phyloP scores from a whole-genome alignment of 202 grass and related monocot genomes.

The Carex sylvatica region DNA sequence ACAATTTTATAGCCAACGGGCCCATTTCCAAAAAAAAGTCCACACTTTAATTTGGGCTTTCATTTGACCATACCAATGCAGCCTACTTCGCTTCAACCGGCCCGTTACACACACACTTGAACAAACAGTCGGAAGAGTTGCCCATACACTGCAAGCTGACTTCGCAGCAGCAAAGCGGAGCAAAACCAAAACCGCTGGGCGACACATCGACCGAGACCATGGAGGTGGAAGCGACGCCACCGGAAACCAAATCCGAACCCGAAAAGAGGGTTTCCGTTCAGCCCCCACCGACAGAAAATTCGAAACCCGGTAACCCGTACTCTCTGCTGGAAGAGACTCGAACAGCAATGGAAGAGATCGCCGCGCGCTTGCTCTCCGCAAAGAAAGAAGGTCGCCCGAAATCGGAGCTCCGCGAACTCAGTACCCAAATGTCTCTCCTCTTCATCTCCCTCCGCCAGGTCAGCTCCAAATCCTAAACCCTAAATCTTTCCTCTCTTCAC shows the following conservation, averaged over 20 bases:
- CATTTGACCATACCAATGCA: too few relatives aligned
- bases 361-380: slow-evolving; percentile 58
- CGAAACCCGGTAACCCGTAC: slow-evolving; percentile 35
- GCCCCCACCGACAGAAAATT: not conserved
- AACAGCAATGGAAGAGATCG: slow-evolving; percentile 71
- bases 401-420: slow-evolving; percentile 79
- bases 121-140: not conserved
- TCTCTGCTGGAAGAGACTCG: slow-evolving; percentile 67
- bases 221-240: slow-evolving; percentile 46
- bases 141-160: not conserved
- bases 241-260: not conserved
- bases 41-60: too few relatives aligned
- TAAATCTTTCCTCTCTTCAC: not conserved
- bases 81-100: not conserved
- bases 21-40: too few relatives aligned
- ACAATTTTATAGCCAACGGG: not conserved
- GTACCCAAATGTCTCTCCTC: slow-evolving; percentile 92
- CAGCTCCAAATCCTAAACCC: slow-evolving; percentile 2
- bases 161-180: not conserved
- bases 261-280: not conserved
- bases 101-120: not conserved
- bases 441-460: slow-evolving; percentile 85
- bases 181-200: not conserved
- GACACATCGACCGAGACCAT: slow-evolving; percentile 39
- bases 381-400: slow-evolving; percentile 76